phyloP scores from a whole-genome alignment of 1,284 basidiomycete species.

The Tilletia indica region DNA sequence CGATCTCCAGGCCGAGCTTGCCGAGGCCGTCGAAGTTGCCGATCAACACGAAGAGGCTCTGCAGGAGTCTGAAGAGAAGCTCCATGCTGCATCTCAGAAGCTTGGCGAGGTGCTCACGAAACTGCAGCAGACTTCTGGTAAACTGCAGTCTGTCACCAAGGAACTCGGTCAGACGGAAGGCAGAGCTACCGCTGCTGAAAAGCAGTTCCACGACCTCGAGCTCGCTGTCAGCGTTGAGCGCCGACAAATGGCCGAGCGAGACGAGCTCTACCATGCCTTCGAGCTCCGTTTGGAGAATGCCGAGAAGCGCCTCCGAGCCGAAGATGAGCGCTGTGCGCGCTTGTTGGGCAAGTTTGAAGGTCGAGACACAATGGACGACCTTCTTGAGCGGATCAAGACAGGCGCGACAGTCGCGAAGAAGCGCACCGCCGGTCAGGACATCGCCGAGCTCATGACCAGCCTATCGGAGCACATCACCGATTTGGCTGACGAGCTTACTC shows the following conservation, averaged over 20 bases:
- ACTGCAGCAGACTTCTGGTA: neutral
- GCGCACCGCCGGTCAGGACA: slow-evolving; percentile 37
- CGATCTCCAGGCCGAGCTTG: neutral
- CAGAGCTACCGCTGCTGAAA: neutral
- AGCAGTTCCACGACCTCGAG: slow-evolving; percentile 37
- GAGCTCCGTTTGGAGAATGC: slow-evolving; percentile 42
- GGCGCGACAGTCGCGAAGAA: slow-evolving; percentile 34
- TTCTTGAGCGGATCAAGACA: slow-evolving; percentile 52
- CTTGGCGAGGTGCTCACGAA: neutral
- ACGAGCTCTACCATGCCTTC: slow-evolving; percentile 41
- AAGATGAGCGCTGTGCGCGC: slow-evolving; percentile 48
- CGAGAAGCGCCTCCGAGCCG: slow-evolving; percentile 45
- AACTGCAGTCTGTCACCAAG: neutral
- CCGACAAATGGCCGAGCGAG: slow-evolving; percentile 41
- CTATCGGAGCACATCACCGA: slow-evolving; percentile 37
- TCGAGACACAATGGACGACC: slow-evolving; percentile 54
- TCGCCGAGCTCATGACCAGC: slow-evolving; percentile 25
- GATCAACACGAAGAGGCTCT: neutral
- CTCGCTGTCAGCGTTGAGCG: slow-evolving; percentile 39
- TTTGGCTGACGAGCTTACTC: slow-evolving; percentile 22
- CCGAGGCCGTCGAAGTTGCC: neutral
- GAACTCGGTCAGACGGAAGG: neutral
- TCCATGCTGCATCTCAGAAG: neutral
- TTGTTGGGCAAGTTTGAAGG: slow-evolving; percentile 53
- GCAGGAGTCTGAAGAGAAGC: neutral